Evolutionary conservation across 164 flowering plant genomes (phyloP).

Genomic region (Euptelea pleiosperma): DNA sequence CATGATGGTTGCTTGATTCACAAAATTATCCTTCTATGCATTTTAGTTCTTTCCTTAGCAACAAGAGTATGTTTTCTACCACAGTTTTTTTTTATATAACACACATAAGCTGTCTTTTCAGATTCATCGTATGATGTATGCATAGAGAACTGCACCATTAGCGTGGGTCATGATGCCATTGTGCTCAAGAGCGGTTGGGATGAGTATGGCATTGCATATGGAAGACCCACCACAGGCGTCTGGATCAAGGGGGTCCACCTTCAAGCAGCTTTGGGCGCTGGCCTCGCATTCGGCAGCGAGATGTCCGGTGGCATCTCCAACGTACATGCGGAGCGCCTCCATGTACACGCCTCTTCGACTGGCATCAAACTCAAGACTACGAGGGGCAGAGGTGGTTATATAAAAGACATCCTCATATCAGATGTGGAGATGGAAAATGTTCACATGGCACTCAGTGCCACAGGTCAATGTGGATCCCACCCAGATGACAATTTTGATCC

Average conservation of each 20-base stretch:
- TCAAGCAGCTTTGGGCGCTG: constrained; percentile 46
- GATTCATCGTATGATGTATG: constrained; percentile 62
- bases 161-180: constrained; percentile 58
- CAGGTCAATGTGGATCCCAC: constrained; percentile 43
- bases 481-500: constrained; percentile 63
- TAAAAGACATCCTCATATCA: constrained; percentile 39
- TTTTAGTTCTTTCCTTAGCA: no score
- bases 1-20: no score
- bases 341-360: constrained; percentile 31
- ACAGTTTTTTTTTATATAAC: no score
- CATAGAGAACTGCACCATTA: constrained; percentile 64
- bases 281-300: constrained; percentile 63
- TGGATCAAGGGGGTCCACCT: constrained; percentile 41
- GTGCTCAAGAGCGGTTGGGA: constrained; percentile 82
- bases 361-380: constrained; percentile 53
- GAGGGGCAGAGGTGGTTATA: constrained; percentile 59
- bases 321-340: constrained; percentile 37
- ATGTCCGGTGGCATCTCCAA: constrained; percentile 78
- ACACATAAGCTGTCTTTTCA: constrained; percentile 20
- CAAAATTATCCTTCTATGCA: no score
- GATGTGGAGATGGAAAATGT: constrained; percentile 43
- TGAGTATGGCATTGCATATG: constrained; percentile 63
- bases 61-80: no score
- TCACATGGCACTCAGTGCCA: constrained; percentile 34
- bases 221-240: constrained; percentile 45